phyloP scores from a whole-genome alignment of 495 filamentous ascomycete species.

The Aspergillus cristatus region DNA sequence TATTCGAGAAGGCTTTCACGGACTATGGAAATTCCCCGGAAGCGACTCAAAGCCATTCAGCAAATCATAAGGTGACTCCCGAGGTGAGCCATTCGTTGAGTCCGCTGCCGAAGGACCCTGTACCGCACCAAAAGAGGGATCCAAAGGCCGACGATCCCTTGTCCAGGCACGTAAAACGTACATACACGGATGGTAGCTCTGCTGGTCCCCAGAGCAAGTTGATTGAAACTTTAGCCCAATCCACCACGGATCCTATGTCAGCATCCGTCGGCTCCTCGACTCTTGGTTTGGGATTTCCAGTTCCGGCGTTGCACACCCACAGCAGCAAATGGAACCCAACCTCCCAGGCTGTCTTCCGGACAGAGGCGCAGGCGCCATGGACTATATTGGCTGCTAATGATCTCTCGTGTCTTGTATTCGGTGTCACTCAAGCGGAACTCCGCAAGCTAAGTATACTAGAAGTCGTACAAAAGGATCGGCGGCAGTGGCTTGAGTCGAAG shows the following conservation, averaged over 20 bases:
- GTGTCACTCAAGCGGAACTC: constrained; percentile 87
- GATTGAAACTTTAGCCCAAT: constrained; percentile 79
- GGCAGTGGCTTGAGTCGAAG: constrained; percentile 85
- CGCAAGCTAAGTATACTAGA: constrained; percentile 92
- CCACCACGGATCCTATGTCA: constrained; percentile 50
- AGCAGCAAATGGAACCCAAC: constrained; percentile 83
- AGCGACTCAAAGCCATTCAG: constrained; percentile 2
- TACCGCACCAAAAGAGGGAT: constrained; percentile 23
- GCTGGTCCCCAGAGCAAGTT: constrained; percentile 71
- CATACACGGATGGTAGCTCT: constrained; percentile 71
- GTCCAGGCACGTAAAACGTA: constrained; percentile 67
- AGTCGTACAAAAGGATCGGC: constrained; percentile 78
- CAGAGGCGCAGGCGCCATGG: constrained; percentile 78
- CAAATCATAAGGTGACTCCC: background rate
- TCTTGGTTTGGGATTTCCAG: constrained; percentile 30
- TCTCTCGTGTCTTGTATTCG: constrained; percentile 90
- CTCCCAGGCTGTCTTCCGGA: constrained; percentile 94
- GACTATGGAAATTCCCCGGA: constrained; percentile 23
- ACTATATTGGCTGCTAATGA: constrained; percentile 97
- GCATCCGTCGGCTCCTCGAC: constrained; percentile 32
- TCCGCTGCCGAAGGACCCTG: constrained; percentile 23
- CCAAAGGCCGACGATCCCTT: constrained; percentile 27
- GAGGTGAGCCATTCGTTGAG: constrained; percentile 21
- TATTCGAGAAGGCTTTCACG: constrained; percentile 70
- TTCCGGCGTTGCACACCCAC: constrained; percentile 62